phyloP scores from a whole-genome alignment of 2,329 filamentous ascomycete species.

The Gnomoniopsis sp. region DNA sequence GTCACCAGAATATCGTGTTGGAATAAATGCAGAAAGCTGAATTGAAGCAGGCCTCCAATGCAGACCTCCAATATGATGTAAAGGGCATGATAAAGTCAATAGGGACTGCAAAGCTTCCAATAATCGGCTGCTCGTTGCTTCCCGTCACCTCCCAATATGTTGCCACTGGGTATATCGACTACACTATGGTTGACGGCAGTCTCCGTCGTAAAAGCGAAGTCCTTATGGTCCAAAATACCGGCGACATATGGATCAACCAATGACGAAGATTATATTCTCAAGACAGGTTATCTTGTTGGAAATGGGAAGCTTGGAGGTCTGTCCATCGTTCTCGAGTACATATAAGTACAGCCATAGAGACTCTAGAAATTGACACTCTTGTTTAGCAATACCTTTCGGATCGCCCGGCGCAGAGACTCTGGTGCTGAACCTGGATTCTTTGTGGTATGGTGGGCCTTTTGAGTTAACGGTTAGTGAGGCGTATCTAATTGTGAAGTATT shows the following conservation, averaged over 20 bases:
- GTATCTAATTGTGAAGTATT: slow-evolving; percentile 9
- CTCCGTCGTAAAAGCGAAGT: neutral
- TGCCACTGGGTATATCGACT: neutral
- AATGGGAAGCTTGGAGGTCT: slow-evolving; percentile 44
- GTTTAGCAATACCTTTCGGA: slow-evolving; percentile 39
- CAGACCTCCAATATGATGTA: too few relatives aligned
- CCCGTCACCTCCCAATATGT: neutral
- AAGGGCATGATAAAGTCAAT: too few relatives aligned
- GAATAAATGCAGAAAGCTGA: too few relatives aligned
- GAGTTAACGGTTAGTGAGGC: slow-evolving; percentile 23
- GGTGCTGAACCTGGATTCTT: slow-evolving; percentile 43
- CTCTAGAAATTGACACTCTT: neutral
- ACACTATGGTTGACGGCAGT: neutral
- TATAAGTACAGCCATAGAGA: too few relatives aligned
- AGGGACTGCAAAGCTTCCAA: too few relatives aligned
- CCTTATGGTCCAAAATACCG: slow-evolving; percentile 10
- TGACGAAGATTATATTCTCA: slow-evolving; percentile 23
- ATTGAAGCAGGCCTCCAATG: too few relatives aligned
- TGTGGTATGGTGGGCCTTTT: slow-evolving; percentile 51
- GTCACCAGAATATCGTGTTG: too few relatives aligned
- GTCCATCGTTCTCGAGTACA: neutral
- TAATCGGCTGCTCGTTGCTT: neutral
- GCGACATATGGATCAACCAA: slow-evolving; percentile 9
- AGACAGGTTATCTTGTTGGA: slow-evolving; percentile 41
- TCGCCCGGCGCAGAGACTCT: slow-evolving; percentile 38